phyloP scores from a whole-genome alignment of 257 asterid species.

The Lavandula angustifolia region DNA sequence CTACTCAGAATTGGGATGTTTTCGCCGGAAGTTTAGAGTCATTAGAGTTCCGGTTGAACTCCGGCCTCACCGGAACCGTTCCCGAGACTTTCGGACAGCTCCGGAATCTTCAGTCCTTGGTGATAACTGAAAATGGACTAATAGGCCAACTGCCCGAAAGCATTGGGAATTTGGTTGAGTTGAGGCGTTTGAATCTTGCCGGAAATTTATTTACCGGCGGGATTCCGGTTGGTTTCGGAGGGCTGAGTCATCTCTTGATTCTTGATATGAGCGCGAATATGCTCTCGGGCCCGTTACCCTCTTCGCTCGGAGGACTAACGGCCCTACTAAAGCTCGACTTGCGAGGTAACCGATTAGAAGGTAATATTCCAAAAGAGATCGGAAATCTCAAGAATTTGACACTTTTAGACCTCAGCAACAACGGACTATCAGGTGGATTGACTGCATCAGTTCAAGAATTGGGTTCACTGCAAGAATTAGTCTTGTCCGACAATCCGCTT shows the following conservation, averaged over 20 bases:
- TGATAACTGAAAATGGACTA: slow-evolving; percentile 68
- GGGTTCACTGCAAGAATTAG: slow-evolving; percentile 66
- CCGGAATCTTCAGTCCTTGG: slow-evolving; percentile 68
- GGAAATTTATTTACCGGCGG: slow-evolving; percentile 51
- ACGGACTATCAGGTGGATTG: slow-evolving; percentile 65
- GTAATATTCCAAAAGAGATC: slow-evolving; percentile 52
- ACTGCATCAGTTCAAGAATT: slow-evolving; percentile 54
- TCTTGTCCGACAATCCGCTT: slow-evolving; percentile 71
- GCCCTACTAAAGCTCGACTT: slow-evolving; percentile 80
- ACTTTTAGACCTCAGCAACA: slow-evolving; percentile 71
- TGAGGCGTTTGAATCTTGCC: slow-evolving; percentile 63
- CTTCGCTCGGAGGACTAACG: slow-evolving; percentile 49
- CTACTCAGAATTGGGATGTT: slow-evolving; percentile 58
- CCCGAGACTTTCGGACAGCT: slow-evolving; percentile 62
- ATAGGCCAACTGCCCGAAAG: slow-evolving; percentile 53
- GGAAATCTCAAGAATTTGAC: slow-evolving; percentile 58
- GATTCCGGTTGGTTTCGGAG: slow-evolving; percentile 60
- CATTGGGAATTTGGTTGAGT: slow-evolving; percentile 52
- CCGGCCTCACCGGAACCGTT: slow-evolving; percentile 65
- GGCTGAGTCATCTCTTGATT: slow-evolving; percentile 58
- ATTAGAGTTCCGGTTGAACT: slow-evolving; percentile 71
- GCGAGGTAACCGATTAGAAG: slow-evolving; percentile 58
- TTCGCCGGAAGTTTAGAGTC: slow-evolving; percentile 57
- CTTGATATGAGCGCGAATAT: slow-evolving; percentile 74
- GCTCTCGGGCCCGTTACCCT: slow-evolving; percentile 61